Conservation (phyloP, 2,329 filamentous ascomycete genomes). For the Beauveria medogensis region DNA sequence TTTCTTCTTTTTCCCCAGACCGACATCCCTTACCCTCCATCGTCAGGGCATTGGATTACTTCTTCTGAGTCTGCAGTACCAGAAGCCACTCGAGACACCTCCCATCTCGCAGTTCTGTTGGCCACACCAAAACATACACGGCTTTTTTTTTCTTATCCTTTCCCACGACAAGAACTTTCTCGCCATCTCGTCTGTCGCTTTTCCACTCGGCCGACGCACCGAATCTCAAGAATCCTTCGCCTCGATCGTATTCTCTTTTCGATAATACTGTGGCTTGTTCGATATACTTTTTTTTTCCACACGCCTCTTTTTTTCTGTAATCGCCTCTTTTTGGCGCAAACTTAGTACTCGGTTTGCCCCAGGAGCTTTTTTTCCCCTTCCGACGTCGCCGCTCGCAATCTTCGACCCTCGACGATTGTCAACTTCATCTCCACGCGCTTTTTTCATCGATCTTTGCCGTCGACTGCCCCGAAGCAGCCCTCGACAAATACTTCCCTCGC, state of each 20-base stretch:
- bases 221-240: not conserved
- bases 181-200: constrained; percentile 6
- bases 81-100: constrained; percentile 9
- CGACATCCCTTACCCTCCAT: constrained; percentile 10
- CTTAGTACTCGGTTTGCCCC: constrained; percentile 1
- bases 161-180: constrained; percentile 5
- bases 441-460: not conserved
- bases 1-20: constrained; percentile 6
- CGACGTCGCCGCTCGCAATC: not conserved
- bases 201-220: not conserved
- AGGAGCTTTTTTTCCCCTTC: not conserved
- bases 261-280: constrained; percentile 6
- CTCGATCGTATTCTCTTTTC: constrained; percentile 3
- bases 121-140: not conserved
- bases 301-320: not conserved
- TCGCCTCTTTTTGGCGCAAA: constrained; percentile 8
- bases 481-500: not conserved
- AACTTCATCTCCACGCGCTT: not conserved
- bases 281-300: not conserved
- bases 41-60: constrained; percentile 12
- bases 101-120: constrained; percentile 9
- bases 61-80: constrained; percentile 6
- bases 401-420: not conserved
- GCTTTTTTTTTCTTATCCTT: constrained; percentile 9
- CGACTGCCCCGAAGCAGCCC: not conserved